Conservation (phyloP, 768 basidiomycete species). For the Nevesoporus exiguus region DNA sequence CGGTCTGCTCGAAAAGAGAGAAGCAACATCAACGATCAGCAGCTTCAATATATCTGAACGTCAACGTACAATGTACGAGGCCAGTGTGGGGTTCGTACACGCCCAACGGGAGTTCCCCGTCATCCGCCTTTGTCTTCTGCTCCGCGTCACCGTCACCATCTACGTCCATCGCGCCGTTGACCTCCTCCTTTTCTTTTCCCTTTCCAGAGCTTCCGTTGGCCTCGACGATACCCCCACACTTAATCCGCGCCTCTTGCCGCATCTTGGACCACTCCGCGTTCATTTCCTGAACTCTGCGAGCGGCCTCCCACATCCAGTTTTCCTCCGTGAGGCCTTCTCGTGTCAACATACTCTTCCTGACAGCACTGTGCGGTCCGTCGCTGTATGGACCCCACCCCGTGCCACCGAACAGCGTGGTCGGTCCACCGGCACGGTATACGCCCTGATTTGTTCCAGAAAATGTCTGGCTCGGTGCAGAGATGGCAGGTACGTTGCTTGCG, state of each 20-base stretch:
- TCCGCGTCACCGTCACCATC: conserved; percentile 26
- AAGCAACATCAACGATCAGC: conserved; percentile 5
- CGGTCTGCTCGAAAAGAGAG: conserved; percentile 49
- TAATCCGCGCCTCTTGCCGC: conserved; percentile 51
- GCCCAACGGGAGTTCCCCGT: conserved; percentile 49
- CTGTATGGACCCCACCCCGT: conserved; percentile 85
- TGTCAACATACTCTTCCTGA: conserved; percentile 73
- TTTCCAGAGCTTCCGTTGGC: conserved; percentile 29
- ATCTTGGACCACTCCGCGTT: conserved; percentile 62
- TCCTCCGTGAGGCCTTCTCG: conserved; percentile 82
- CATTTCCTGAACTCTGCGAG: conserved; percentile 59
- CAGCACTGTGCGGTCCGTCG: conserved; percentile 81
- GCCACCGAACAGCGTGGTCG: conserved; percentile 88
- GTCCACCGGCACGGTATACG: conserved; percentile 87
- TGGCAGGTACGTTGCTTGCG: conserved; percentile 39
- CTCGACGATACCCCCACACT: conserved; percentile 47
- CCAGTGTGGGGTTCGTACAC: conserved; percentile 83
- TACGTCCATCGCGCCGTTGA: conserved; percentile 30
- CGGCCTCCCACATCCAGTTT: conserved; percentile 90
- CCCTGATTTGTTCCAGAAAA: conserved; percentile 52
- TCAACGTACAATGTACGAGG: conserved; percentile 63
- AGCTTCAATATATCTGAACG: background rate
- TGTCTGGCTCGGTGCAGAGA: conserved; percentile 25
- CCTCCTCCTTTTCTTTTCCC: conserved; percentile 32
- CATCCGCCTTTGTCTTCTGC: conserved; percentile 30